Evolutionary conservation across 2,329 filamentous ascomycete genomes (phyloP), one percentile per base, ranked within the genome.

Genomic region (Nothomitra cinnamomea): DNA sequence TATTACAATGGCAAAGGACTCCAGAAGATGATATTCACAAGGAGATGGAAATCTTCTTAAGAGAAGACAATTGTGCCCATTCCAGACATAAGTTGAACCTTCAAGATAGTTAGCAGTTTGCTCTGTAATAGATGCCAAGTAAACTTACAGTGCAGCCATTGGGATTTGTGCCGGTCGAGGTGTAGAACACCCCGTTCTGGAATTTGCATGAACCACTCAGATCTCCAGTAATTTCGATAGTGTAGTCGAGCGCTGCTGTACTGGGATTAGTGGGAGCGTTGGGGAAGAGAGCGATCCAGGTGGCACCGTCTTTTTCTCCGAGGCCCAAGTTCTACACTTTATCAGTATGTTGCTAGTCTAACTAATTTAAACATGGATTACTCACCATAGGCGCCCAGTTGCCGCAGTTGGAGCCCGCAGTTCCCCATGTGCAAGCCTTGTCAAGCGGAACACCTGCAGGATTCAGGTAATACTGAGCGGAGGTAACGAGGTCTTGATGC

Each of bases 391-490:
- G 89, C 49, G 92, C 83, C 76, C 78, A 95, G 78, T 98, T 95
- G 59, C 92, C 81, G 55, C 74, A 67, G 58, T 73, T 69, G 55
- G 71, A 63, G 54, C 67, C 81, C 56, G 79, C 72, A 19, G 74
- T 74, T 52, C 77, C 72, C 92, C 92, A 96, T 55, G 77, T 69
- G 71, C 92, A 98, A 51, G 79, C 85, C 12, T 89, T 69, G 59
- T 79, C 66, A 55, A 80, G 70, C 17, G 69, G 61, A 53, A 84
- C 72, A 56, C 87, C 88, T 61, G 79, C 76, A 62, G 85, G 85
- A 78, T 96, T 96, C 70, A 96, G 78, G 66, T 98, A 98, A 77
- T 95, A 96, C 71, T 96, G 92, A 45, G 89, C 89, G 49, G 87
- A 89, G 52, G 92, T 96, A 51, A 71, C 61, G 66, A 77, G 76